Evolutionary conservation across 305 asterid genomes (phyloP).

Genomic region (Fraxinus sp.): DNA sequence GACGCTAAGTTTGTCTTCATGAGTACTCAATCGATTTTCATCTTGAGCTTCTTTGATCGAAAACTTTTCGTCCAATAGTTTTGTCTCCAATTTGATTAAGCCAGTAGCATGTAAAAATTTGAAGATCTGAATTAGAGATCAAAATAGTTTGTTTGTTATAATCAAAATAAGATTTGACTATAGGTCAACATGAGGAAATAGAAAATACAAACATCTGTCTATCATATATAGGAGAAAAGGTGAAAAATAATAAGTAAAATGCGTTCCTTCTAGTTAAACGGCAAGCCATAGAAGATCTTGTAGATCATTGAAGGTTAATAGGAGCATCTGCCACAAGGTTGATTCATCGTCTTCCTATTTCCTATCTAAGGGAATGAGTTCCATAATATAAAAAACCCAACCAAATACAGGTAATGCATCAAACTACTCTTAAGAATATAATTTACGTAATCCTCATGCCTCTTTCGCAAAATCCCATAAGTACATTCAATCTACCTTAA

Average conservation of each 20-base stretch:
- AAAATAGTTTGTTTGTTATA: too few species aligned
- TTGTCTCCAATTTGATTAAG: too few species aligned
- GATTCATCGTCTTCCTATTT: constrained; percentile 78
- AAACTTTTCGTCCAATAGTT: too few species aligned
- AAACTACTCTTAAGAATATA: constrained; percentile 82
- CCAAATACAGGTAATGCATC: constrained; percentile 86
- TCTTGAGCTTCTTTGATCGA: too few species aligned
- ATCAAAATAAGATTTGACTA: too few species aligned
- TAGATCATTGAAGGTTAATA: constrained; percentile 49
- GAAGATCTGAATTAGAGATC: too few species aligned
- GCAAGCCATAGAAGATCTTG: constrained; percentile 84
- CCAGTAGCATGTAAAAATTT: too few species aligned
- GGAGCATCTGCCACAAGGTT: constrained; percentile 48
- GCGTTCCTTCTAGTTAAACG: constrained; percentile 91
- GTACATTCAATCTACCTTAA: constrained; percentile 97
- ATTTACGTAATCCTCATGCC: constrained; percentile 61
- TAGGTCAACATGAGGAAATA: too few species aligned
- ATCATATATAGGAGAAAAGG: constrained; percentile 1
- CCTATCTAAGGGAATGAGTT: constrained; percentile 82
- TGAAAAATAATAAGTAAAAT: constrained; percentile 61
- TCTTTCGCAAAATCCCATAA: constrained; percentile 89
- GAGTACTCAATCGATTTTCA: too few species aligned
- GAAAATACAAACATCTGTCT: background rate
- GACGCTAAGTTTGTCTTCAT: too few species aligned
- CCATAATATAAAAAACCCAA: constrained; percentile 82